Conservation (phyloP, 106 monocot species). For the Acanthochlamys bracteata region DNA sequence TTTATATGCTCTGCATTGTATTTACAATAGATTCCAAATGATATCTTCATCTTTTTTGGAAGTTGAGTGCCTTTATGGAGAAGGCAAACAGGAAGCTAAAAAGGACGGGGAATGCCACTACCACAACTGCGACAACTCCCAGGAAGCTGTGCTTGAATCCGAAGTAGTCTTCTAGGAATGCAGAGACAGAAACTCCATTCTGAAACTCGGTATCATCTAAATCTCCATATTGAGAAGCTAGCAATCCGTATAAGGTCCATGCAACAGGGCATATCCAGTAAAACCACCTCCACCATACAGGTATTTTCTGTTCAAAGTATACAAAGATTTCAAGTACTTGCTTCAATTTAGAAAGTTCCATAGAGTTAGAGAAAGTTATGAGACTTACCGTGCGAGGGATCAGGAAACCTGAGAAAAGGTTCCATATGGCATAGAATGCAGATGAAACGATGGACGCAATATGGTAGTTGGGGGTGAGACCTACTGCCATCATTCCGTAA, state of each 20-base stretch:
- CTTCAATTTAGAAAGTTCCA: neutral
- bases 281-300: slow-evolving; percentile 36
- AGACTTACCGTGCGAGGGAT: slow-evolving; percentile 11
- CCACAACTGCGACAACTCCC: slow-evolving; percentile 21
- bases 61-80: slow-evolving; percentile 28
- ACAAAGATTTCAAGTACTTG: slow-evolving; percentile 3
- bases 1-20: too few species aligned
- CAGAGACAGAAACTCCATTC: neutral
- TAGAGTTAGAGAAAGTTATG: neutral
- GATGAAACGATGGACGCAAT: slow-evolving; percentile 11
- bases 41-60: slow-evolving; percentile 37
- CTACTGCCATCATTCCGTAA: slow-evolving; percentile 19
- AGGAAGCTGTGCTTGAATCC: slow-evolving; percentile 30
- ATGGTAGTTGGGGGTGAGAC: slow-evolving; percentile 15
- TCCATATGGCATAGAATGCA: slow-evolving; percentile 7
- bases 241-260: slow-evolving; percentile 20
- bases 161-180: slow-evolving; percentile 20
- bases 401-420: slow-evolving; percentile 15
- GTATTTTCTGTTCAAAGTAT: slow-evolving; percentile 17
- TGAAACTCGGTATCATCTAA: neutral
- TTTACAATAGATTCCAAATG: too few species aligned
- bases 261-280: slow-evolving; percentile 30
- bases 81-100: slow-evolving; percentile 26
- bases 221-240: slow-evolving; percentile 12
- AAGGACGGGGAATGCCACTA: slow-evolving; percentile 18